phyloP scores from a whole-genome alignment of 2,329 filamentous ascomycete species.

The Bipolaris cookei region DNA sequence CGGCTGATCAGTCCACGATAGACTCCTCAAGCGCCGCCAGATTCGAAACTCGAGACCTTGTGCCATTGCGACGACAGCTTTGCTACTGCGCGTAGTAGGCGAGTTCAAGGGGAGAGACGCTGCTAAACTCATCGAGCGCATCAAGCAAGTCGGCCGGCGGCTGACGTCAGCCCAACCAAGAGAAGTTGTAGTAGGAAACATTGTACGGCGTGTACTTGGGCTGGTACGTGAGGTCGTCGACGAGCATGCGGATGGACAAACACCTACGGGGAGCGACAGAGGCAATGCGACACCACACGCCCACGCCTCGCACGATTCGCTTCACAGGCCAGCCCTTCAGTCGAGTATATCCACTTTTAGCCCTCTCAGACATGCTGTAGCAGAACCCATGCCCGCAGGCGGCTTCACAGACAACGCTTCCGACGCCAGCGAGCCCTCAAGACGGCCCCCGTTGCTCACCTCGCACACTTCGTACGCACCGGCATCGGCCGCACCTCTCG shows the following conservation, averaged over 20 bases:
- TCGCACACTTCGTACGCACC: slow-evolving; percentile 68
- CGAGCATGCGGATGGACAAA: slow-evolving; percentile 73
- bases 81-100: slow-evolving; percentile 85
- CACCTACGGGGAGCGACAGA: slow-evolving; percentile 63
- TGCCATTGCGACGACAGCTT: slow-evolving; percentile 87
- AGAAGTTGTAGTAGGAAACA: slow-evolving; percentile 92
- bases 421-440: slow-evolving; percentile 45
- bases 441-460: slow-evolving; percentile 67
- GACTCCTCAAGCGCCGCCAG: slow-evolving; percentile 87
- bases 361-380: slow-evolving; percentile 53
- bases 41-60: slow-evolving; percentile 87
- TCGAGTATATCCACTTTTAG: slow-evolving; percentile 56
- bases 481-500: slow-evolving; percentile 58
- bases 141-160: slow-evolving; percentile 77
- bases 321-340: slow-evolving; percentile 46
- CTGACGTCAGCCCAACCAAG: slow-evolving; percentile 84
- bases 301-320: slow-evolving; percentile 45
- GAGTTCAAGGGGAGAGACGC: slow-evolving; percentile 80
- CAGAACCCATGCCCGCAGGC: slow-evolving; percentile 44
- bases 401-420: slow-evolving; percentile 41
- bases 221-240: slow-evolving; percentile 90
- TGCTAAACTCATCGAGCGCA: slow-evolving; percentile 76
- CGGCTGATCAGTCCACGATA: slow-evolving; percentile 45
- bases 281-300: slow-evolving; percentile 56
- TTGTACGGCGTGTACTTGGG: slow-evolving; percentile 86